phyloP scores from a whole-genome alignment of 352 stramenopile species.

The Phytophthora uliginosa region DNA sequence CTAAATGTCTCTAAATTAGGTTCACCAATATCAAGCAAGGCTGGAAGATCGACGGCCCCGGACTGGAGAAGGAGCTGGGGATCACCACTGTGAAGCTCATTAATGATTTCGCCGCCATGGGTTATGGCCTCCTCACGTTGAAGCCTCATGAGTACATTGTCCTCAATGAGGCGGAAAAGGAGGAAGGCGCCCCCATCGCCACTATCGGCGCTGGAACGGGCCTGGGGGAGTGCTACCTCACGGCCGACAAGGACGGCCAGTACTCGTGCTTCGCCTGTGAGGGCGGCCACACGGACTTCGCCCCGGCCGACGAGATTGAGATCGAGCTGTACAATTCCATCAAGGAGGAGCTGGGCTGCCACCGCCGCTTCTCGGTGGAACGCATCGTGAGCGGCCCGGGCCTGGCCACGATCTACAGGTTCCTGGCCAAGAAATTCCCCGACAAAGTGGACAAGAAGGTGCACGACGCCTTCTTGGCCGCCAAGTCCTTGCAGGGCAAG shows the following conservation, averaged over 20 bases:
- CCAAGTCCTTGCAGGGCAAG: conserved; percentile 81
- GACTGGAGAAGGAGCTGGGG: conserved; percentile 82
- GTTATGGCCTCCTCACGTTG: conserved; percentile 97
- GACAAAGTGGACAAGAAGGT: conserved; percentile 88
- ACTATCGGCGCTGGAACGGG: conserved; percentile 98
- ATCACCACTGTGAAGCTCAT: conserved; percentile 94
- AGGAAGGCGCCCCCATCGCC: conserved; percentile 92
- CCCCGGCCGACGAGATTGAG: conserved; percentile 89
- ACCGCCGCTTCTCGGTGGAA: conserved; percentile 95
- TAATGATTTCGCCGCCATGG: conserved; percentile 98
- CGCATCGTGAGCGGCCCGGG: conserved; percentile 96
- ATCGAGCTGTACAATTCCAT: conserved; percentile 89
- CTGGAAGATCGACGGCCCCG: conserved; percentile 90
- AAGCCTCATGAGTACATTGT: conserved; percentile 94
- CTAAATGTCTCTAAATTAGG: conserved; percentile 32
- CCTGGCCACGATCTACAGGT: conserved; percentile 97
- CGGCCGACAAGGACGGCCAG: conserved; percentile 78
- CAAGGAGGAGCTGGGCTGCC: conserved; percentile 87
- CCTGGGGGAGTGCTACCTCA: conserved; percentile 97
- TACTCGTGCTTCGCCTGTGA: conserved; percentile 96
- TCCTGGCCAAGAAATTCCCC: conserved; percentile 93
- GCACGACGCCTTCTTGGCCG: conserved; percentile 67
- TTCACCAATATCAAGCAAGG: conserved; percentile 96
- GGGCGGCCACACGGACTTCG: conserved; percentile 97
- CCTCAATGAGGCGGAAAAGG: conserved; percentile 80